Percentiles rank a stretch among this genome's conserved stretches.
Conservation (phyloP, 2,329 filamentous ascomycete species). For the Fusarium sublunatum region DNA sequence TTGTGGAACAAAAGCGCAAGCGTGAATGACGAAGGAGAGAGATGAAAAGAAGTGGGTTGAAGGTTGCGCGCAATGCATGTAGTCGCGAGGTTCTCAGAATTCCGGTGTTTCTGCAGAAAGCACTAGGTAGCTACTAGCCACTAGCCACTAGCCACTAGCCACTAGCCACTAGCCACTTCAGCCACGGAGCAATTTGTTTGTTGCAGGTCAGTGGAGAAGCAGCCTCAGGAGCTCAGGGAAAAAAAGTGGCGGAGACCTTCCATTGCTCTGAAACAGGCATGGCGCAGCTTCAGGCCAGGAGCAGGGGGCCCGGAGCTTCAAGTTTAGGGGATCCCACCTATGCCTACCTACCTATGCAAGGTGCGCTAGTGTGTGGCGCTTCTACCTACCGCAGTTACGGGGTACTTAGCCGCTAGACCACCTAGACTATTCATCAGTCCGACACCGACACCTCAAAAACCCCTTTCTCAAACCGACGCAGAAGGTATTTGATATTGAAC, state of each 20-base stretch:
- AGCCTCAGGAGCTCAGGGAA: constrained; percentile 30
- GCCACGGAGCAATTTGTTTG: constrained; percentile 20
- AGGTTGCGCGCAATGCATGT: constrained; percentile 22
- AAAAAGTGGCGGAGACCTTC: constrained; percentile 16
- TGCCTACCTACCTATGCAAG: not conserved
- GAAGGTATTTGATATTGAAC: constrained; percentile 34
- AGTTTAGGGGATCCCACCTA: constrained; percentile 2
- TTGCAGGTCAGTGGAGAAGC: constrained; percentile 30
- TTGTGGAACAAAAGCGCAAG: not conserved
- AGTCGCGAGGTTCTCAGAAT: constrained; percentile 22
- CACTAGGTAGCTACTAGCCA: constrained; percentile 13
- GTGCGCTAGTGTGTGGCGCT: constrained; percentile 39
- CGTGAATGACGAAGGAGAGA: not conserved
- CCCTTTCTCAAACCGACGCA: constrained; percentile 44
- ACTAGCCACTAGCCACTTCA: constrained; percentile 26
- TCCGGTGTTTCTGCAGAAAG: not conserved
- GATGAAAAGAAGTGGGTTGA: constrained; percentile 7
- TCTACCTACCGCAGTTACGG: constrained; percentile 30
- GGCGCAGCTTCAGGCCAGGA: constrained; percentile 44
- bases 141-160: not conserved
- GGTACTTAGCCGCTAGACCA: constrained; percentile 41
- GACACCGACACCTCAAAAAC: constrained; percentile 45
- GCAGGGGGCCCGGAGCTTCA: constrained; percentile 17
- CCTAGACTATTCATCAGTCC: constrained; percentile 19
- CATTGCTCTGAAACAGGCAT: constrained; percentile 28